Conservation (phyloP, 768 basidiomycete species). For the Suillus bovinus region DNA sequence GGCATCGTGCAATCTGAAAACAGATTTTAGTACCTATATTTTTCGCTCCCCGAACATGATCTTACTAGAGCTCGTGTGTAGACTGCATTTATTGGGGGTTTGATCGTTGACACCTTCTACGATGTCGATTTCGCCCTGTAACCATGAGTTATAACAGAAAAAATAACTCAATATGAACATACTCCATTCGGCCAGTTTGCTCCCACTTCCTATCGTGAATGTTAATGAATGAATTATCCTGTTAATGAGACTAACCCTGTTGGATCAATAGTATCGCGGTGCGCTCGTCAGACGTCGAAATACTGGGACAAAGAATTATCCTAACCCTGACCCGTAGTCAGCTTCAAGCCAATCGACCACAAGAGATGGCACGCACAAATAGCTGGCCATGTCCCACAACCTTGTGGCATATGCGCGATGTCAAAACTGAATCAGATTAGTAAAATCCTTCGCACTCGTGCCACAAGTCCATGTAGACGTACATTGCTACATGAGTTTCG, state of each 20-base stretch:
- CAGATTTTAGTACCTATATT: neutral
- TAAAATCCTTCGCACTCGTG: neutral
- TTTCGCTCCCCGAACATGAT: neutral
- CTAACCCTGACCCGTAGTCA: slow-evolving; percentile 25
- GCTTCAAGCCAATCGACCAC: neutral
- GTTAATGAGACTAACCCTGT: slow-evolving; percentile 24
- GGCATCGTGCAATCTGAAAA: slow-evolving; percentile 33
- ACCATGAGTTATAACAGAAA: neutral
- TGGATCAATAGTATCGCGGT: neutral
- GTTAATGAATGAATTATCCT: neutral
- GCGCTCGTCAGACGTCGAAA: slow-evolving; percentile 9
- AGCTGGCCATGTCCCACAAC: slow-evolving; percentile 42
- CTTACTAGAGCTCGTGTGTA: slow-evolving; percentile 27
- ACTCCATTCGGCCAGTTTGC: slow-evolving; percentile 20
- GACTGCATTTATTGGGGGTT: slow-evolving; percentile 30
- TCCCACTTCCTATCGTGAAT: slow-evolving; percentile 27
- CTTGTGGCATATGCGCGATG: slow-evolving; percentile 38
- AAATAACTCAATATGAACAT: neutral
- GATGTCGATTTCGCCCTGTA: slow-evolving; percentile 34
- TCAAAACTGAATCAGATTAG: slow-evolving; percentile 29
- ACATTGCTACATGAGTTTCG: slow-evolving; percentile 35
- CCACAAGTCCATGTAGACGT: slow-evolving; percentile 6
- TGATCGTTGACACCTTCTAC: slow-evolving; percentile 34
- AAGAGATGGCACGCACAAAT: slow-evolving; percentile 27
- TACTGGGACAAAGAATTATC: neutral